A percentile compares a stretch with the other conserved stretches of the same genome.
phyloP scores from a whole-genome alignment of 495 filamentous ascomycete genomes.

The Xylaria telfairii region DNA sequence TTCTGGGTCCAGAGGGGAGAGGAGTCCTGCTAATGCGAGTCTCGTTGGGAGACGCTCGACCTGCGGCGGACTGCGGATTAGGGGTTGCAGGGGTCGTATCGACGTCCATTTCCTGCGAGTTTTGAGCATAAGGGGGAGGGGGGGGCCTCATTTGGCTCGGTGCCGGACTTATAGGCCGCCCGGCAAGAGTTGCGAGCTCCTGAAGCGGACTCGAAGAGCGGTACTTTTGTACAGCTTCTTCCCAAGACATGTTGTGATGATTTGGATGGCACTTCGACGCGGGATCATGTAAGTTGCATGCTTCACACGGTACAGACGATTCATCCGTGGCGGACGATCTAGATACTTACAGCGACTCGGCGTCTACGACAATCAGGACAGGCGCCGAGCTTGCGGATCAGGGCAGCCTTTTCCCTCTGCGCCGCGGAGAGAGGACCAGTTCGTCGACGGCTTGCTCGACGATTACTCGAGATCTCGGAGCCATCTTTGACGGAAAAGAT shows the following conservation, averaged over 20 bases:
- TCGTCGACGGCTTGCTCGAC: slow-evolving; percentile 52
- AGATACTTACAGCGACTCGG: slow-evolving; percentile 54
- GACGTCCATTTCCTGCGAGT: slow-evolving; percentile 51
- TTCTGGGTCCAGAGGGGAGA: slow-evolving; percentile 52
- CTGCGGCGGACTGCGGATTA: slow-evolving; percentile 34
- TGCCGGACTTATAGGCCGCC: slow-evolving; percentile 50
- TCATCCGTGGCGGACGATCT: background rate
- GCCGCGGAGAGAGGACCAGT: slow-evolving; percentile 54
- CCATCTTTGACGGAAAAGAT: slow-evolving; percentile 58
- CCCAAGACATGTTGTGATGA: slow-evolving; percentile 59
- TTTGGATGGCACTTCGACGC: slow-evolving; percentile 53
- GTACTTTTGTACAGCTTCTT: slow-evolving; percentile 54
- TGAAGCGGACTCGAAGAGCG: slow-evolving; percentile 48
- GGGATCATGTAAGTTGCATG: slow-evolving; percentile 35
- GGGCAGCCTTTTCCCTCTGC: slow-evolving; percentile 54
- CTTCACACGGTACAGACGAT: background rate
- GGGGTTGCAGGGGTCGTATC: slow-evolving; percentile 41
- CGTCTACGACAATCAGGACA: slow-evolving; percentile 54
- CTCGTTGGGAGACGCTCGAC: slow-evolving; percentile 45
- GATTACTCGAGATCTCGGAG: slow-evolving; percentile 49
- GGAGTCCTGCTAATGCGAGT: slow-evolving; percentile 53
- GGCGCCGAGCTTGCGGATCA: slow-evolving; percentile 58
- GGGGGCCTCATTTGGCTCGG: slow-evolving; percentile 41
- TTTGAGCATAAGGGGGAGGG: slow-evolving; percentile 43
- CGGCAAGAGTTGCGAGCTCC: slow-evolving; percentile 44